Base-by-base conservation (phyloP, 306 rosid genomes). In the Hippophae tibetana region DNA sequence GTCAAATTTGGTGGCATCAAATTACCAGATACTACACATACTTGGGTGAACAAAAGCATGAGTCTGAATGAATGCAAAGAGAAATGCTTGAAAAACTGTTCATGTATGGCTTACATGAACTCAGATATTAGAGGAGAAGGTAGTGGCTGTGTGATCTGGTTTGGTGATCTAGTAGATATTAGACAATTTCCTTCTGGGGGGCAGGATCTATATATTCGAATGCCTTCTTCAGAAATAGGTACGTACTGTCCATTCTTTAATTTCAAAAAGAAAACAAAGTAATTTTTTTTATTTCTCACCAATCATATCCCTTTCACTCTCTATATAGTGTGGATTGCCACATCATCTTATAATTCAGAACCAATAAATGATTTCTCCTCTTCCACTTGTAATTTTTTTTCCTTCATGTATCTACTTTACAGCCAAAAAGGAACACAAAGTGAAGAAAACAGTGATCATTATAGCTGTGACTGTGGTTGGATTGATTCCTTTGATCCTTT, bases 131-230 rank as follows among this genome's bases (percentile, higher is more conserved):
- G 79, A 2, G 82, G 69, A 58, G 67, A 49, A 11, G 88, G 86
- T 4, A 75, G 72, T 64, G 93, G 95, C 9, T 87, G 93, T 50
- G 66, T 58, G 23, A 57, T 76, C 47, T 82, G 89, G 92, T 74
- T 66, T 63, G 76, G 78, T 66, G 78, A 67, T 61, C 70, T 81
- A 8, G 38, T 38, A 11, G 81, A 84, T 61, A 45, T 76, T 3
- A 74, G 69, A 68, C 60, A 67, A 26, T 8, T 74, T 54, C 13
- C 67, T 0, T 51, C 11, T 13, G 58, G 52, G 43, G 79, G 69
- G 12, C 63, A 55, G n/a, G 81, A 74, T 60, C 51, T 76, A 7
- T 81, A 74, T 52, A 57, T 84, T 31, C 69, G 83, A 57, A 60
- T 67, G 61, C 40, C 63, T 9, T 42, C 9, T 57, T 72, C 78